Conservation (phyloP, 176 grass and related monocot species). For the Elymus sibiricus region DNA sequence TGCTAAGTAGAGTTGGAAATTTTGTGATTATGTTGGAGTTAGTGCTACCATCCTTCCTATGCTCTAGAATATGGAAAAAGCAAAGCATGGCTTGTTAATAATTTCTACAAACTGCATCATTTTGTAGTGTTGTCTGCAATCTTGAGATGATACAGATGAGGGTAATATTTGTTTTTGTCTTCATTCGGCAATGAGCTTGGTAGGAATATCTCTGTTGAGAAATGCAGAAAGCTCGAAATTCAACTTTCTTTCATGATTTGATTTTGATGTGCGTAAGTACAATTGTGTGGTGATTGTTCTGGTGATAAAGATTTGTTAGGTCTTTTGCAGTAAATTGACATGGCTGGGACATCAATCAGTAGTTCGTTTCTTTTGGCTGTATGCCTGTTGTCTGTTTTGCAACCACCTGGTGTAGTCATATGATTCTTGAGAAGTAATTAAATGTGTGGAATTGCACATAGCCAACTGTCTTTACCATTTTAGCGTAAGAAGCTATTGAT, state of each 20-base stretch:
- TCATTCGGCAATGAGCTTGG: not conserved
- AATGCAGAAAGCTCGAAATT: not conserved
- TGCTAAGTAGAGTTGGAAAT: not conserved
- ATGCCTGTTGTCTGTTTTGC: not conserved
- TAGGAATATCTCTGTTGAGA: not conserved
- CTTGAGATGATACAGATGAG: not conserved
- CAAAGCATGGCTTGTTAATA: not conserved
- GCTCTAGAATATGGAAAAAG: not conserved
- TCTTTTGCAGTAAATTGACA: not conserved
- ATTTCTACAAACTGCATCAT: not conserved
- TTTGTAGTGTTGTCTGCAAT: not conserved
- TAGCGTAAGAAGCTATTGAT: not conserved
- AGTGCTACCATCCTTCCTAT: not conserved
- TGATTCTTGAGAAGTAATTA: slow-evolving; percentile 12
- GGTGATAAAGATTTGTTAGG: not conserved
- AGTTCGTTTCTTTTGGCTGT: slow-evolving; percentile 3
- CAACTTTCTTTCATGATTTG: not conserved
- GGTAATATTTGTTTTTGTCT: not conserved
- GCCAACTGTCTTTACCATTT: not conserved
- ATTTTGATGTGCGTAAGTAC: not conserved
- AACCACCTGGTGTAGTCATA: not conserved
- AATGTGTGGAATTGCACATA: not conserved
- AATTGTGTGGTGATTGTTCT: not conserved
- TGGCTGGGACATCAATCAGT: not conserved
- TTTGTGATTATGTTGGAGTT: not conserved